phyloP scores from a whole-genome alignment of 108 stramenopile genomes.

The Seminavis robusta region DNA sequence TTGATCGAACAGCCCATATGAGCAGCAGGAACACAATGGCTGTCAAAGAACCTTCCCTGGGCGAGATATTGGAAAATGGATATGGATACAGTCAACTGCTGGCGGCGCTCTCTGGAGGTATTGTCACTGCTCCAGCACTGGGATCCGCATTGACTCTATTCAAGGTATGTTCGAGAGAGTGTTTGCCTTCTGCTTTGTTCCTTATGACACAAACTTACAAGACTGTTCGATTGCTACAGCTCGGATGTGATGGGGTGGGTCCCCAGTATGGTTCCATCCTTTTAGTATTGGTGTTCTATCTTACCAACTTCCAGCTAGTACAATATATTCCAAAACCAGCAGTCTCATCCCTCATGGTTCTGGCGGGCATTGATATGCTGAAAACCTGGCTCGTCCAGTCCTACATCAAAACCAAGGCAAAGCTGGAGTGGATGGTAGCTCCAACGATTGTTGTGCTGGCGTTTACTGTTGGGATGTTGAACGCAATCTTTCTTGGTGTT shows the following conservation, averaged over 20 bases:
- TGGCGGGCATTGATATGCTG: conserved; percentile 48
- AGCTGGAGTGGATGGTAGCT: conserved; percentile 24
- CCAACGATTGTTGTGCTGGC: conserved; percentile 45
- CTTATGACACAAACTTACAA: not conserved
- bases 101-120: conserved; percentile 41
- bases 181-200: not conserved
- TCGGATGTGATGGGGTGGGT: conserved; percentile 31
- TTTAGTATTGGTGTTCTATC: conserved; percentile 39
- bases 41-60: conserved; percentile 41
- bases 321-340: conserved; percentile 63
- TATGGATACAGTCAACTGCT: conserved; percentile 44
- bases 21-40: too few relatives aligned
- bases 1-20: too few relatives aligned
- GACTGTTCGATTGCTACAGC: too few relatives aligned
- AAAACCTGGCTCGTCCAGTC: conserved; percentile 52
- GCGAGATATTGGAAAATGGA: conserved; percentile 30
- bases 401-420: conserved; percentile 41
- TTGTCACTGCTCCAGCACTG: conserved; percentile 50
- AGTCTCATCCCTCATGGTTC: conserved; percentile 59
- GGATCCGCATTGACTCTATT: too few relatives aligned
- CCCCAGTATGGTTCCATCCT: conserved; percentile 48
- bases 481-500: conserved; percentile 48
- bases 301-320: conserved; percentile 47
- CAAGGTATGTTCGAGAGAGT: not conserved
- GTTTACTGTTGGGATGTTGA: conserved; percentile 38